These are phyloP conservation scores for Neofusicoccum ribis DNA, from an alignment of 2,329 filamentous ascomycete species.

Conservation along the genomic window DNA sequence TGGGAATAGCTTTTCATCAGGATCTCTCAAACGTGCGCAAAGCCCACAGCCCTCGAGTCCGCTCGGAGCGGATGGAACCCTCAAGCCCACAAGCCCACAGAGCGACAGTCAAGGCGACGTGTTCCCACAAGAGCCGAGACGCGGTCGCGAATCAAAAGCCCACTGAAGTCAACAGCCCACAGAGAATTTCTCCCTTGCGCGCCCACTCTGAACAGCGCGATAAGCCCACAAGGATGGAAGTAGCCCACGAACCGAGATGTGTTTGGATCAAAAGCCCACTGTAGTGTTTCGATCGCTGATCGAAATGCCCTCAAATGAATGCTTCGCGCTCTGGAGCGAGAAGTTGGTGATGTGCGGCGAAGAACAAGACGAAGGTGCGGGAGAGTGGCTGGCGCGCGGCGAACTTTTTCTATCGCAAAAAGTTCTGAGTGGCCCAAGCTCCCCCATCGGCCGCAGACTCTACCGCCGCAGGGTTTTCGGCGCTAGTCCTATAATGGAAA, in stretches of 20 bases:
- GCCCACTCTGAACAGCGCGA: conserved; percentile 37
- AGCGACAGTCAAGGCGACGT: conserved; percentile 48
- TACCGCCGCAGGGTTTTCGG: no score
- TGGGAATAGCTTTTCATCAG: conserved; percentile 20
- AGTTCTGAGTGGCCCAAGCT: no score
- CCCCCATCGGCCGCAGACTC: no score
- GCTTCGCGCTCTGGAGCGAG: conserved; percentile 19
- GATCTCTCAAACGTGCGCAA: conserved; percentile 42
- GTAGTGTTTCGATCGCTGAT: conserved; percentile 24
- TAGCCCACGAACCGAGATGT: conserved; percentile 29
- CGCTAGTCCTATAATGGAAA: not conserved
- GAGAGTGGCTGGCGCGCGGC: conserved; percentile 19
- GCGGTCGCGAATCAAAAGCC: conserved; percentile 26
- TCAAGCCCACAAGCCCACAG: conserved; percentile 49
- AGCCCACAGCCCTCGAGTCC: conserved; percentile 47
- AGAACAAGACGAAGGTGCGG: conserved; percentile 19
- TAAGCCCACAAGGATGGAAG: conserved; percentile 32
- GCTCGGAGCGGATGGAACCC: conserved; percentile 35
- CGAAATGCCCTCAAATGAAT: conserved; percentile 20
- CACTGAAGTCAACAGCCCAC: conserved; percentile 41
- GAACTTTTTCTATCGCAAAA: conserved; percentile 16
- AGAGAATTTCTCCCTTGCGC: conserved; percentile 42
- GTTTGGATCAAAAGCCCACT: conserved; percentile 39
- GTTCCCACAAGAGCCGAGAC: conserved; percentile 56
- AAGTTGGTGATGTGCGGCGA: conserved; percentile 26